A percentile compares a stretch with the other conserved stretches of the same genome.
Evolutionary conservation across 1,284 basidiomycete species (phyloP).

Genomic region (Cutaneotrichosporon mucoides): DNA sequence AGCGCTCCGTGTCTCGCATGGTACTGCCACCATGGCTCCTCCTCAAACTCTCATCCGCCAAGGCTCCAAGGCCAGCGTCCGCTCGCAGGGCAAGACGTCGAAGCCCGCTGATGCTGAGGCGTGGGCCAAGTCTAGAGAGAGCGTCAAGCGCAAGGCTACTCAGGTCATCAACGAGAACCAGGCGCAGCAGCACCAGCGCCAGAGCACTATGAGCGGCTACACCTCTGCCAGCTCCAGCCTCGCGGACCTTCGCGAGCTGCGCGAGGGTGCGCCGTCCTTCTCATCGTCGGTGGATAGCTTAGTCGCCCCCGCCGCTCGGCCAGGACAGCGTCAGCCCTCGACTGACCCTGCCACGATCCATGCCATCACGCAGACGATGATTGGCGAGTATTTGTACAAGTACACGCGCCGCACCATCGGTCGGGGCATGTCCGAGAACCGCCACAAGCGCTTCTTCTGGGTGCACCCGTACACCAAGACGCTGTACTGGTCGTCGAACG

Average conservation of each 20-base stretch:
- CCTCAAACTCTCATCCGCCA: slow-evolving; percentile 62
- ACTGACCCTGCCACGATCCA: slow-evolving; percentile 88
- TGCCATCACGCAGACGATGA: slow-evolving; percentile 99
- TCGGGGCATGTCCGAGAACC: slow-evolving; percentile 81
- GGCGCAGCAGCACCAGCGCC: background rate
- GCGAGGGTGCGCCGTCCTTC: slow-evolving; percentile 26
- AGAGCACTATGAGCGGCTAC: slow-evolving; percentile 25
- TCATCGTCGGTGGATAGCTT: slow-evolving; percentile 40
- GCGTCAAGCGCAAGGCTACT: slow-evolving; percentile 37
- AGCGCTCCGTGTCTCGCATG: slow-evolving; percentile 55
- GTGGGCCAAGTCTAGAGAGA: slow-evolving; percentile 42
- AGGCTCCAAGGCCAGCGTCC: slow-evolving; percentile 73
- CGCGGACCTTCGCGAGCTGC: slow-evolving; percentile 14
- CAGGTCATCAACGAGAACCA: slow-evolving; percentile 10
- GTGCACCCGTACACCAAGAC: slow-evolving; percentile 98
- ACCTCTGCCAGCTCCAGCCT: slow-evolving; percentile 33
- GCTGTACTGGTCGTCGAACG: slow-evolving; percentile 92
- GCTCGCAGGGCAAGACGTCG: slow-evolving; percentile 33
- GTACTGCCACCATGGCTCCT: slow-evolving; percentile 60
- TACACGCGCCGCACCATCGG: slow-evolving; percentile 90
- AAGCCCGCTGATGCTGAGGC: slow-evolving; percentile 50
- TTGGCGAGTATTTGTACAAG: slow-evolving; percentile 97
- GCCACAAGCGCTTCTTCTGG: slow-evolving; percentile 98
- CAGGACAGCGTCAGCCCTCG: slow-evolving; percentile 19
- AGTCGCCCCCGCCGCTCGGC: background rate